A percentile compares a stretch with the other conserved stretches of the same genome.
These are phyloP conservation scores for Fusarium armeniacum DNA, from an alignment of 2,329 filamentous ascomycete species.

Conservation along the genomic window DNA sequence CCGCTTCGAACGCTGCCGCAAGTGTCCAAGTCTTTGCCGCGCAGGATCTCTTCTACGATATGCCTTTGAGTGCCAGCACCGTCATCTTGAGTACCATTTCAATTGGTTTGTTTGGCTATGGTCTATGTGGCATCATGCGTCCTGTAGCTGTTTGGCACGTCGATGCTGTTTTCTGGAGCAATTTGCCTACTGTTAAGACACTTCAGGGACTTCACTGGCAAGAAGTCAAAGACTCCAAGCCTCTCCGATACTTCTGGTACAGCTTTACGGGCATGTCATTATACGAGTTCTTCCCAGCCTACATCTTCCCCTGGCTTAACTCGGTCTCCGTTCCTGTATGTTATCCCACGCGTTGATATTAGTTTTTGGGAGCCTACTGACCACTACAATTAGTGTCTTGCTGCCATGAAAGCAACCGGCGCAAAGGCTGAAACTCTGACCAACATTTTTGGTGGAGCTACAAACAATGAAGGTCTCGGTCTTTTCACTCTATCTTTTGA, in stretches of 20 bases:
- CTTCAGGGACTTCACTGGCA: conserved; percentile 70
- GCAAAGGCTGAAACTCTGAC: conserved; percentile 60
- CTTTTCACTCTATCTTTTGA: conserved; percentile 66
- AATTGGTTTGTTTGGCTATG: conserved; percentile 69
- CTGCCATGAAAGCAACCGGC: conserved; percentile 65
- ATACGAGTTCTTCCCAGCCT: conserved; percentile 68
- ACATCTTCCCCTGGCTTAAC: conserved; percentile 69
- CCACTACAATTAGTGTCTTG: conserved; percentile 57
- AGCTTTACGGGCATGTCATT: conserved; percentile 62
- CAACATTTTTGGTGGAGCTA: conserved; percentile 65
- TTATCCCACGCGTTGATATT: rapidly evolving
- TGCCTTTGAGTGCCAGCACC: conserved; percentile 61
- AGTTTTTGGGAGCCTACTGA: background rate
- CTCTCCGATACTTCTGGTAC: conserved; percentile 67
- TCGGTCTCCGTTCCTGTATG: conserved; percentile 64
- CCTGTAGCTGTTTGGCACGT: conserved; percentile 69
- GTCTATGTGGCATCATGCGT: conserved; percentile 66
- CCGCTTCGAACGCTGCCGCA: conserved; percentile 63
- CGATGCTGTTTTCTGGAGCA: conserved; percentile 70
- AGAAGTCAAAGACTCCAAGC: conserved; percentile 63
- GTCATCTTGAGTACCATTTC: conserved; percentile 66
- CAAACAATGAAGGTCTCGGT: conserved; percentile 67
- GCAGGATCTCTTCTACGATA: conserved; percentile 66
- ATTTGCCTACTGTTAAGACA: conserved; percentile 65
- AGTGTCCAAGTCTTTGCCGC: conserved; percentile 62